Evolutionary conservation across 2,329 filamentous ascomycete species (phyloP).

Genomic region (Diaporthe ampelina): DNA sequence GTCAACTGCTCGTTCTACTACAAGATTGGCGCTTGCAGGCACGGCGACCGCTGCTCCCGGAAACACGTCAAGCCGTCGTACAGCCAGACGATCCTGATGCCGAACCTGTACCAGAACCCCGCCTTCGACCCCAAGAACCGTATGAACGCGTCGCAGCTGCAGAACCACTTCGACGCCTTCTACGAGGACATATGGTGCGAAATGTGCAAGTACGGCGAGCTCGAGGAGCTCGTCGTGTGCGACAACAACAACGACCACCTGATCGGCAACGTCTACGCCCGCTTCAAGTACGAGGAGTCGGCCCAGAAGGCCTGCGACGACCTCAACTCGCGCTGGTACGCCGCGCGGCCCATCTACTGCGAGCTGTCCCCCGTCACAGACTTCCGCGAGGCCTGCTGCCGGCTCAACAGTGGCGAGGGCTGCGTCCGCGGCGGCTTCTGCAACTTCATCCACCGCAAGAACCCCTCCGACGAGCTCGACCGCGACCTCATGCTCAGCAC

Average conservation of each 20-base stretch:
- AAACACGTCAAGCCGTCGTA: constrained; percentile 99
- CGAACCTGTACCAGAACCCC: constrained; percentile 99
- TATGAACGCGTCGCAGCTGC: constrained; percentile 95
- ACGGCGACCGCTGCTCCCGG: constrained; percentile 97
- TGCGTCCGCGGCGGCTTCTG: constrained; percentile 97
- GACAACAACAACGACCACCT: constrained; percentile 99
- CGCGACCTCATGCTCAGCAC: constrained; percentile 88
- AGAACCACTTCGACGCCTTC: constrained; percentile 99
- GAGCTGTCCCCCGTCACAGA: constrained; percentile 97
- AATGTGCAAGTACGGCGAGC: constrained; percentile 98
- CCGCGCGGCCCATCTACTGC: constrained; percentile 96
- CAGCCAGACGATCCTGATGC: constrained; percentile 96
- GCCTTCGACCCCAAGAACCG: constrained; percentile 96
- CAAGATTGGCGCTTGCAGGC: constrained; percentile 99
- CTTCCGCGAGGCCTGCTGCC: constrained; percentile 97
- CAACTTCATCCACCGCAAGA: constrained; percentile 99
- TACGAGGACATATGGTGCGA: constrained; percentile 99
- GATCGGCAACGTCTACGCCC: constrained; percentile 98
- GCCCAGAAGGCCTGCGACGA: constrained; percentile 95
- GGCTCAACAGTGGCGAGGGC: constrained; percentile 93
- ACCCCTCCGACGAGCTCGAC: constrained; percentile 90
- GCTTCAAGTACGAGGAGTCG: constrained; percentile 99
- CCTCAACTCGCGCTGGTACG: constrained; percentile 96
- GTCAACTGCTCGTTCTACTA: constrained; percentile 99
- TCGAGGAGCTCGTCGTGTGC: constrained; percentile 98